Percentiles rank a stretch among this genome's conserved stretches.
Conservation (phyloP, 352 stramenopile genomes). For the Plasmopara viticola region DNA sequence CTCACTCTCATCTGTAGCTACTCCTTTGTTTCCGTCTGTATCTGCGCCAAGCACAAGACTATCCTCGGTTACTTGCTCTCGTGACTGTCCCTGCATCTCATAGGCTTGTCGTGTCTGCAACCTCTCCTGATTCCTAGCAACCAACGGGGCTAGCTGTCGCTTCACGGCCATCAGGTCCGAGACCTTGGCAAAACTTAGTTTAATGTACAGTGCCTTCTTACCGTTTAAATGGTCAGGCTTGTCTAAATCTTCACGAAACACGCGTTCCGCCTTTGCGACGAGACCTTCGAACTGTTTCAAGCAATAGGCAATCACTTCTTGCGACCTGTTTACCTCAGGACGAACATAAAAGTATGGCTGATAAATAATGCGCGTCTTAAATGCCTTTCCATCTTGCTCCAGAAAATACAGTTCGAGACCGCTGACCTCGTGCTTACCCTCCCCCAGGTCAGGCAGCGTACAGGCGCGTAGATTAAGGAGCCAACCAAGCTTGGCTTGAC, state of each 20-base stretch:
- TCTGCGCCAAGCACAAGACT: conserved; percentile 32
- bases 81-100: conserved; percentile 43
- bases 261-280: conserved; percentile 62
- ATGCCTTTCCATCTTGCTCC: conserved; percentile 88
- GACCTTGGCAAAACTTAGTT: conserved; percentile 87
- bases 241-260: conserved; percentile 88
- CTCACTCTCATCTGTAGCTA: conserved; percentile 54
- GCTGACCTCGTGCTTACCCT: conserved; percentile 77
- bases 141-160: conserved; percentile 48
- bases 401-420: conserved; percentile 95
- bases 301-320: conserved; percentile 78
- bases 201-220: conserved; percentile 82
- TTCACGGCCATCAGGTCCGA: conserved; percentile 64
- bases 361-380: conserved; percentile 95
- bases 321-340: conserved; percentile 45
- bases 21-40: conserved; percentile 10
- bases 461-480: conserved; percentile 63
- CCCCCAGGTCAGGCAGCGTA: conserved; percentile 44
- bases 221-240: conserved; percentile 85
- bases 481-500: conserved; percentile 49
- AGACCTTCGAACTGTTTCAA: conserved; percentile 82
- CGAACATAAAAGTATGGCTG: conserved; percentile 96
- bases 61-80: conserved; percentile 37
- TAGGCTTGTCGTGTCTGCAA: conserved; percentile 62
- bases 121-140: conserved; percentile 60